Evolutionary conservation across 768 basidiomycete species (phyloP).

Genomic region (Naganishia friedmannii): DNA sequence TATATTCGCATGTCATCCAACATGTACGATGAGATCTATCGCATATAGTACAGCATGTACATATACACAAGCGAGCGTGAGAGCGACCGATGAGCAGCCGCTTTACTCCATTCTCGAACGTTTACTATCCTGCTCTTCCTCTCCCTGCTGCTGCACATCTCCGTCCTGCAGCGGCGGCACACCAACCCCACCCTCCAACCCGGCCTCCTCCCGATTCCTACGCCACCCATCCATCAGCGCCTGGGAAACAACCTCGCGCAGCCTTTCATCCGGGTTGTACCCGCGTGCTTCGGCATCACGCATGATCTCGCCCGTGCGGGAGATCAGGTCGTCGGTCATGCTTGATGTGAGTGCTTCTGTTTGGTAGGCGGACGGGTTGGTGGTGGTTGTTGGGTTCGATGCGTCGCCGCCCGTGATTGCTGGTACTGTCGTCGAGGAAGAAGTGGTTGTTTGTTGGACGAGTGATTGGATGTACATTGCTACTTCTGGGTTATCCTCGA

Average conservation of each 20-base stretch:
- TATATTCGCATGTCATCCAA: not conserved
- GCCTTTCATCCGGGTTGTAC: constrained; percentile 63
- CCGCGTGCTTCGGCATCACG: constrained; percentile 61
- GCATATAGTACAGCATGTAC: too few relatives aligned
- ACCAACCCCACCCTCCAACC: not conserved
- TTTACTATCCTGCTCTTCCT: constrained; percentile 24
- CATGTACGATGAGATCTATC: constrained; percentile 1
- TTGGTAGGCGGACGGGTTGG: constrained; percentile 59
- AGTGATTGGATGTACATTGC: constrained; percentile 39
- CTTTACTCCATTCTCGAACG: constrained; percentile 26
- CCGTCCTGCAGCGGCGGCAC: not conserved
- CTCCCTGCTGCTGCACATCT: not conserved
- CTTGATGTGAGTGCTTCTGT: constrained; percentile 69
- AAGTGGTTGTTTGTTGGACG: constrained; percentile 6
- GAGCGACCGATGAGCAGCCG: too few relatives aligned
- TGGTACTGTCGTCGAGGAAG: constrained; percentile 14
- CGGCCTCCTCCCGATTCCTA: constrained; percentile 17
- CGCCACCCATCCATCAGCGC: constrained; percentile 63
- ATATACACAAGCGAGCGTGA: too few relatives aligned
- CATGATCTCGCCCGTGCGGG: constrained; percentile 67
- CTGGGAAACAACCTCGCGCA: constrained; percentile 62
- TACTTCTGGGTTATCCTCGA: constrained; percentile 47
- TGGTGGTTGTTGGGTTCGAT: constrained; percentile 42
- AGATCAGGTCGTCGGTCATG: constrained; percentile 67
- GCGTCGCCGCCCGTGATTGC: not conserved